Evolutionary conservation across 202 grass and related monocot species (phyloP).

Genomic region (Digitaria exilis): DNA sequence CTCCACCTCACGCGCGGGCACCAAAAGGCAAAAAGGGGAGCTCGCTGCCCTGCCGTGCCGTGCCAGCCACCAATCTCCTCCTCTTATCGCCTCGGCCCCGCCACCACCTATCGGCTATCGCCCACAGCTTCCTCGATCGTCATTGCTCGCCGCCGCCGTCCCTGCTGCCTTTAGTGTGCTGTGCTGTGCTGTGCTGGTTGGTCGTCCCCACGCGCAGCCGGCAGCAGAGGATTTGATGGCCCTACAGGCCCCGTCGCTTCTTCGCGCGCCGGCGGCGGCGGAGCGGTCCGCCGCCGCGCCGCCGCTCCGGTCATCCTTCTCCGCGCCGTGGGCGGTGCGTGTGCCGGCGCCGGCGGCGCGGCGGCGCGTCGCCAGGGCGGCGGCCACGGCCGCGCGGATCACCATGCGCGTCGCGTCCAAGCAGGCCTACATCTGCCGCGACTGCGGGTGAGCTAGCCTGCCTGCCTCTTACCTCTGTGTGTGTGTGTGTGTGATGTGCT

Average conservation of each 20-base stretch:
- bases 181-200: no score
- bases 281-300: not conserved
- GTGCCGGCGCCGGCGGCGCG: slow-evolving; percentile 35
- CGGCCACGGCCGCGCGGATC: slow-evolving; percentile 51
- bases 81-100: slow-evolving; percentile 38
- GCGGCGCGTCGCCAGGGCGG: not conserved
- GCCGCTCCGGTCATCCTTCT: slow-evolving; percentile 37
- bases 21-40: slow-evolving; percentile 8
- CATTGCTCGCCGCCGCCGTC: no score
- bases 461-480: no score
- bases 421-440: slow-evolving; percentile 90
- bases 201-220: not conserved
- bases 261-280: slow-evolving; percentile 46
- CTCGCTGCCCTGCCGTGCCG: no score
- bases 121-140: not conserved
- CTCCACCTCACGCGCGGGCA: not conserved
- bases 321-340: slow-evolving; percentile 22
- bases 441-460: slow-evolving; percentile 99
- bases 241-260: slow-evolving; percentile 24
- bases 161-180: no score
- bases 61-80: slow-evolving; percentile 20
- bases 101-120: no score
- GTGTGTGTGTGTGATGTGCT: no score
- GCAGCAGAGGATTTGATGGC: slow-evolving; percentile 28
- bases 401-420: slow-evolving; percentile 75